phyloP scores from a whole-genome alignment of 805 yeast species.

The Barnettozyma wickerhamii region DNA sequence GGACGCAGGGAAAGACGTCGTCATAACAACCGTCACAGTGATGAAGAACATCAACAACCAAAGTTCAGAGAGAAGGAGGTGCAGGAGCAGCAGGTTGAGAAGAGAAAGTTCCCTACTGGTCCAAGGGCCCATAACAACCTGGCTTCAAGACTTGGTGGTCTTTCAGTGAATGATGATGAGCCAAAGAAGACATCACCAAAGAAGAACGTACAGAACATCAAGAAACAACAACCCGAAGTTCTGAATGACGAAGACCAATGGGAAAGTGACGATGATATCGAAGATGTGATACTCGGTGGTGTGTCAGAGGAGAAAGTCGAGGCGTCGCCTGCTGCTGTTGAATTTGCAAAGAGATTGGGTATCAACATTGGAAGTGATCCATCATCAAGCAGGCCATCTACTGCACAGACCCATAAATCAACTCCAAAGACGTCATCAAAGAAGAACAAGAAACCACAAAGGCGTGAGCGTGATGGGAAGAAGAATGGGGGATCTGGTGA shows the following conservation, averaged over 20 bases:
- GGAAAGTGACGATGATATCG: conserved; percentile 12
- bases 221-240: background rate
- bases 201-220: background rate
- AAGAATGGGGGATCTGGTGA: no score
- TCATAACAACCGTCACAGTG: background rate
- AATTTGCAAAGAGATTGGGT: conserved; percentile 23
- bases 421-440: conserved; percentile 7
- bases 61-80: background rate
- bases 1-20: background rate
- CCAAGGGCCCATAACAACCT: no score
- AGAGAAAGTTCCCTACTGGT: no score
- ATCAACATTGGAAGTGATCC: conserved; percentile 5
- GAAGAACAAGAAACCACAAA: conserved; percentile 3
- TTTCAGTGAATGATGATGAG: no score
- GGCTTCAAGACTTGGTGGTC: no score
- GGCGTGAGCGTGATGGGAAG: background rate
- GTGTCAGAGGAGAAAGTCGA: conserved; percentile 10
- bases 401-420: conserved; percentile 8
- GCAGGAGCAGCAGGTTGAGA: background rate
- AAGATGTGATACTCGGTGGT: background rate
- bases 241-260: conserved; percentile 6
- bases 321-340: conserved; percentile 20
- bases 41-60: background rate
- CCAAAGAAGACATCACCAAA: no score
- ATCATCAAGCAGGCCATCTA: conserved; percentile 1